Base-by-base conservation (phyloP, 306 rosid genomes). In the Hippophae rhamnoides region DNA sequence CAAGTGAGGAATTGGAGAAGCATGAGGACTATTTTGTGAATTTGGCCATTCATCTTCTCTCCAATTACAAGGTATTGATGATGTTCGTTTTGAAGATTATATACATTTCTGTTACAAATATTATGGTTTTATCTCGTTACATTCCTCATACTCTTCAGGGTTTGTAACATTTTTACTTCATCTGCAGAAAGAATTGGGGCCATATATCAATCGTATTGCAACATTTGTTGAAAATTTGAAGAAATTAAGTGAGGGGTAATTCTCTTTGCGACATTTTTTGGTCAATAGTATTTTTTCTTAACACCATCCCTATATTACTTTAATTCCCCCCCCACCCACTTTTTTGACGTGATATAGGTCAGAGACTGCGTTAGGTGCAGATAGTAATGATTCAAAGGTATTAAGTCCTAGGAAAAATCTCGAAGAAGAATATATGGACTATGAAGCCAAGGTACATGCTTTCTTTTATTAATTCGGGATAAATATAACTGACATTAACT, bases 341-440 rank as follows among this genome's bases (percentile, higher is more conserved):
- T 18, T 18, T 18, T 18, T 18, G 23, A 18, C 23, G 23, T 18
- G 23, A 18, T 18, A 74, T 83, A 93, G 99, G 76, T 78, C 77
- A 52, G 79, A 69, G 62, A 70, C 10, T 54, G 60, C 72, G 41
- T 26, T 89, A 31, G 48, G 47, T 58, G 60, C 74, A 58, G 93
- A 75, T 44, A 72, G 73, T 8, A 94, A 82, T 41, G 90, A 76
- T 25, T 75, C 90, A 47, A 72, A 75, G 69, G 56, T 60, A 60
- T 70, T 80, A 57, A 84, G 78, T 65, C 99, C 94, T 10, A 78
- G 83, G 83, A 86, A 69, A 63, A 86, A 78, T 86, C 90, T 93
- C 8, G 97, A 93, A 79, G 89, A 89, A 77, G 99, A 88, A 77
- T 93, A 88, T 84, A 62, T 88, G 76, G 81, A 71, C 54, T 83